phyloP scores from a whole-genome alignment of 2,329 filamentous ascomycete genomes.

The Colletotrichum sp. region DNA sequence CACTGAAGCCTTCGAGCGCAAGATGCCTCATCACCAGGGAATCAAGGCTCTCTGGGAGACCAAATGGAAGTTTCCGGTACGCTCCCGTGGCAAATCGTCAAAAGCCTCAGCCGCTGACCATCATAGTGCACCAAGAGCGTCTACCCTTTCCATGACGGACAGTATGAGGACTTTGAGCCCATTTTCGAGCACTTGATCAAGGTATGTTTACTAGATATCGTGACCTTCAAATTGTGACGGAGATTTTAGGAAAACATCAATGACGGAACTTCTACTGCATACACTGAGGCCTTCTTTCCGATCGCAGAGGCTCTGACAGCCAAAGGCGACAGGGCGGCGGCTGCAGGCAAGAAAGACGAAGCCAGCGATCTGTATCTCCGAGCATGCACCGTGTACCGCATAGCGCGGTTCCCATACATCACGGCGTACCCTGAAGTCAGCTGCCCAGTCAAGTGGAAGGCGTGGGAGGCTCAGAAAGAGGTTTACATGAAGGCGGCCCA shows the following conservation, averaged over 20 bases:
- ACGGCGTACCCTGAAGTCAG: conserved; percentile 40
- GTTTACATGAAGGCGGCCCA: conserved; percentile 63
- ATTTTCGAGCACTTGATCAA: conserved; percentile 69
- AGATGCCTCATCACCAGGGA: conserved; percentile 62
- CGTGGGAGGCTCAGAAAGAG: conserved; percentile 70
- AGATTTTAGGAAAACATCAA: conserved; percentile 56
- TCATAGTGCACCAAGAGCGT: conserved; percentile 62
- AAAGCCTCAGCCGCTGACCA: not conserved
- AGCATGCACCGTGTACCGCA: conserved; percentile 75
- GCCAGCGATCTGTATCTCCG: conserved; percentile 72
- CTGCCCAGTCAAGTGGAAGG: conserved; percentile 58
- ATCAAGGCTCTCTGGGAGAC: conserved; percentile 74
- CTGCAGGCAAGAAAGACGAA: conserved; percentile 50
- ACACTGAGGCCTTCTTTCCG: conserved; percentile 68
- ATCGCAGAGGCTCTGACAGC: conserved; percentile 61
- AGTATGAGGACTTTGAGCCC: conserved; percentile 71
- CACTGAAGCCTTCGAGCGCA: conserved; percentile 41
- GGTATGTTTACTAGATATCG: conserved; percentile 33
- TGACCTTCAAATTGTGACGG: not conserved
- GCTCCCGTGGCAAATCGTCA: conserved; percentile 23
- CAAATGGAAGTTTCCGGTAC: conserved; percentile 74
- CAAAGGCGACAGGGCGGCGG: conserved; percentile 55
- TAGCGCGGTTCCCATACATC: conserved; percentile 72
- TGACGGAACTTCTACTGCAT: conserved; percentile 68
- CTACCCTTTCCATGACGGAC: conserved; percentile 78